These are phyloP conservation scores for Leccinum variicolor DNA, from an alignment of 768 basidiomycete genomes.

Conservation along the genomic window DNA sequence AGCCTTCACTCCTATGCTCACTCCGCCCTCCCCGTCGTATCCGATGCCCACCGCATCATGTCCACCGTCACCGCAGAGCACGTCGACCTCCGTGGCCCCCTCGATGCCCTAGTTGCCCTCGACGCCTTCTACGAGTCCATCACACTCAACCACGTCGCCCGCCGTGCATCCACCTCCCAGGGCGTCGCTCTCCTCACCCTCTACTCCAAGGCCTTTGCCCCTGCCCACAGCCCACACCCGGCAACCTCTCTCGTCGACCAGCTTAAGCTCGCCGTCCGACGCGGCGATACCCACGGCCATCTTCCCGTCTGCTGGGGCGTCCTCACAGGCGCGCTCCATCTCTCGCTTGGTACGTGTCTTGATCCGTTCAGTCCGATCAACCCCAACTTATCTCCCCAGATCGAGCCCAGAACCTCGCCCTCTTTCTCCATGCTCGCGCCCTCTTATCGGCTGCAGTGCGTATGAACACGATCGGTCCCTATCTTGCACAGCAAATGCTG, in stretches of 20 bases:
- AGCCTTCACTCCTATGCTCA: conserved; percentile 76
- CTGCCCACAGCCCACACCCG: conserved; percentile 11
- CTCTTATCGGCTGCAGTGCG: conserved; percentile 90
- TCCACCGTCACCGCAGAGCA: conserved; percentile 9
- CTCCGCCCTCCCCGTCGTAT: conserved; percentile 75
- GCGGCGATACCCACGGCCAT: conserved; percentile 71
- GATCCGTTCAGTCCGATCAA: neutral
- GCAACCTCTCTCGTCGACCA: conserved; percentile 48
- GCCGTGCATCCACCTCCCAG: conserved; percentile 86
- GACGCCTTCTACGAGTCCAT: conserved; percentile 81
- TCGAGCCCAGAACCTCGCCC: conserved; percentile 79
- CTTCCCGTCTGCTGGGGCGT: conserved; percentile 90
- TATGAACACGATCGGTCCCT: conserved; percentile 89
- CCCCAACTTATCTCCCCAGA: conserved; percentile 42
- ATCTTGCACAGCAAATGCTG: conserved; percentile 85
- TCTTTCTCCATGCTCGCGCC: conserved; percentile 90
- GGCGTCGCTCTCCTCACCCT: conserved; percentile 91
- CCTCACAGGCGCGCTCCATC: conserved; percentile 70
- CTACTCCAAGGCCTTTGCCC: conserved; percentile 74
- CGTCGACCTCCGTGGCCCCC: conserved; percentile 20
- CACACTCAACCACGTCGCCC: conserved; percentile 86
- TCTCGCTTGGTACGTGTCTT: conserved; percentile 56
- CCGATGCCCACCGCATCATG: conserved; percentile 55
- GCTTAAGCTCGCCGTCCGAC: conserved; percentile 66
- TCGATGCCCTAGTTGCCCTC: conserved; percentile 49